Evolutionary conservation across 1,284 basidiomycete genomes (phyloP).

Genomic region (Sphagnurus paluster): DNA sequence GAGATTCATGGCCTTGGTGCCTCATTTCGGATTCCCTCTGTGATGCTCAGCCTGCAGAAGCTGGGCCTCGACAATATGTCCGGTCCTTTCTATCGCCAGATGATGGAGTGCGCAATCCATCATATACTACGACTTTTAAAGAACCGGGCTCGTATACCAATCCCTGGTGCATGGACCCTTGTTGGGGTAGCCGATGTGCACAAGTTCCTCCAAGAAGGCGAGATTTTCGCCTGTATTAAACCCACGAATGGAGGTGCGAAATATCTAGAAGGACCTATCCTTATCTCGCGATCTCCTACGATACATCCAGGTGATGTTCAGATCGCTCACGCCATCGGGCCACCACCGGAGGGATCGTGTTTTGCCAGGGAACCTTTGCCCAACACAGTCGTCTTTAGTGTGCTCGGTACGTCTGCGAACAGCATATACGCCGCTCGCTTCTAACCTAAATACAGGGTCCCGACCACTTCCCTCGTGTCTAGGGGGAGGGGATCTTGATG

Average conservation of each 20-base stretch:
- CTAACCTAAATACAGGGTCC: slow-evolving; percentile 38
- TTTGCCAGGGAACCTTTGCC: slow-evolving; percentile 50
- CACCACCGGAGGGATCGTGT: slow-evolving; percentile 50
- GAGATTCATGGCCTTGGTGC: slow-evolving; percentile 43
- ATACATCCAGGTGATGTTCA: slow-evolving; percentile 72
- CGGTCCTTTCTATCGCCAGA: slow-evolving; percentile 50
- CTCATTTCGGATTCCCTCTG: slow-evolving; percentile 39
- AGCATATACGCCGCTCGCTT: background rate
- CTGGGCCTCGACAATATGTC: slow-evolving; percentile 31
- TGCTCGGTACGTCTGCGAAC: slow-evolving; percentile 40
- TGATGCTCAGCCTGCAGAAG: slow-evolving; percentile 37
- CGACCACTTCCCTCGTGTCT: slow-evolving; percentile 61
- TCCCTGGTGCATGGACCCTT: slow-evolving; percentile 60
- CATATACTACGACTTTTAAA: slow-evolving; percentile 70
- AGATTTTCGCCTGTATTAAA: slow-evolving; percentile 62
- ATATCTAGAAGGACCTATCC: slow-evolving; percentile 55
- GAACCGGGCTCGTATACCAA: slow-evolving; percentile 65
- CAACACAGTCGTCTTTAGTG: slow-evolving; percentile 63
- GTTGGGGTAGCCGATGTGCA: slow-evolving; percentile 71
- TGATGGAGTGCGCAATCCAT: slow-evolving; percentile 53
- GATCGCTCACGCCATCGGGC: slow-evolving; percentile 57
- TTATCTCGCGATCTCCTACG: slow-evolving; percentile 64
- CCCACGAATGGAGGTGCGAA: slow-evolving; percentile 34
- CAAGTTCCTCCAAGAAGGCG: slow-evolving; percentile 44
- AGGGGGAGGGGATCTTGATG: slow-evolving; percentile 68